Evolutionary conservation across 176 grass and related monocot species (phyloP).

Genomic region (Aegilops sharonensis): DNA sequence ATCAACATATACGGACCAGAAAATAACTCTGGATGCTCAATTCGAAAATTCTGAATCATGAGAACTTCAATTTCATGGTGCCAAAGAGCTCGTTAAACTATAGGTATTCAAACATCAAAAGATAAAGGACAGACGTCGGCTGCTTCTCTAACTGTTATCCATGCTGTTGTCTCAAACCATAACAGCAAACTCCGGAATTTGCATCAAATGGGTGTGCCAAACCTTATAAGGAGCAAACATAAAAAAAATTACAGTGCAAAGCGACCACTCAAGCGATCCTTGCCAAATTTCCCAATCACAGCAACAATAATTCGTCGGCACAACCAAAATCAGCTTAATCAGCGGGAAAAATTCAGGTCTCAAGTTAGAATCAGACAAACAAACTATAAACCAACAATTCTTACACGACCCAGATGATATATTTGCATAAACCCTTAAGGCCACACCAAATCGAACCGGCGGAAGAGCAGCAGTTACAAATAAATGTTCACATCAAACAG

Average conservation of each 20-base stretch:
- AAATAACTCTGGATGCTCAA: not conserved
- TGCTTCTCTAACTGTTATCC: not conserved
- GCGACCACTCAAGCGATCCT: not conserved
- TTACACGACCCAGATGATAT: not conserved
- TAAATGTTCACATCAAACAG: not conserved
- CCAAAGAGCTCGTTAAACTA: not conserved
- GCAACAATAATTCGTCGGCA: not conserved
- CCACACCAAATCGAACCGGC: not conserved
- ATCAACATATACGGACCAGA: not conserved
- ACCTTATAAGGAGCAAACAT: not conserved
- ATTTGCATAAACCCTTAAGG: not conserved
- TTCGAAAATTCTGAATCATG: not conserved
- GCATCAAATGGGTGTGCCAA: not conserved
- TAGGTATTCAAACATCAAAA: constrained; percentile 6
- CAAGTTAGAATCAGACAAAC: not conserved
- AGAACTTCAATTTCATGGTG: not conserved
- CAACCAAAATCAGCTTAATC: constrained; percentile 7
- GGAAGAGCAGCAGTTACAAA: not conserved
- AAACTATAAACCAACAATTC: not conserved
- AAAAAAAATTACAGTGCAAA: not conserved
- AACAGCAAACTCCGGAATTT: not conserved
- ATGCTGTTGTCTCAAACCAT: not conserved
- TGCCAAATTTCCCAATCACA: not conserved
- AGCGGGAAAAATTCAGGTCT: not conserved
- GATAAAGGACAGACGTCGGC: not conserved